Percentiles rank a stretch among this genome's conserved stretches.
Conservation (phyloP, 2,329 filamentous ascomycete genomes). For the Stagonosporopsis rhizophila region DNA sequence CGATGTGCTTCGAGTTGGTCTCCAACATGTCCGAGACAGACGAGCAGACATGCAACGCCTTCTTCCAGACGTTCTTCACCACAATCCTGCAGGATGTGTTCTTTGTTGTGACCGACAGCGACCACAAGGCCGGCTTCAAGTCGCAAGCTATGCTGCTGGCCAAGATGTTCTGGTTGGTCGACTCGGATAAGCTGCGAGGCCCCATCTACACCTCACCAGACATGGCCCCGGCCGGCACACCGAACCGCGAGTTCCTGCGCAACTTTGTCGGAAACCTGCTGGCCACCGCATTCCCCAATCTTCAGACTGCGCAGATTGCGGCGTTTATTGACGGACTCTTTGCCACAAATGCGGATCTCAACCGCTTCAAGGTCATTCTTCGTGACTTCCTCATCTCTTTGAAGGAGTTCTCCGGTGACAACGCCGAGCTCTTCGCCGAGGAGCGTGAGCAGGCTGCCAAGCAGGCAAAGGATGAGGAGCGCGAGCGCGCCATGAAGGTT, state of each 20-base stretch:
- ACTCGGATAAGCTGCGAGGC: constrained; percentile 86
- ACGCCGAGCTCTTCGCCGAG: constrained; percentile 89
- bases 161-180: constrained; percentile 96
- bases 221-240: constrained; percentile 81
- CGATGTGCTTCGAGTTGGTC: constrained; percentile 97
- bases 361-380: constrained; percentile 93
- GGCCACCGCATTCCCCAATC: constrained; percentile 89
- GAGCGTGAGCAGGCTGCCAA: constrained; percentile 92
- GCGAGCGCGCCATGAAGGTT: constrained; percentile 91
- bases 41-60: constrained; percentile 82
- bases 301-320: constrained; percentile 85
- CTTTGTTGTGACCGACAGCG: constrained; percentile 95
- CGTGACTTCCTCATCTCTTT: constrained; percentile 97
- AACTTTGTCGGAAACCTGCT: constrained; percentile 86
- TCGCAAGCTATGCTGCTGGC: constrained; percentile 93
- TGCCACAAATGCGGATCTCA: constrained; percentile 83
- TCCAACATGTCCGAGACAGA: constrained; percentile 97
- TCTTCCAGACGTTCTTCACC: constrained; percentile 98
- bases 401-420: constrained; percentile 96
- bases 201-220: constrained; percentile 82
- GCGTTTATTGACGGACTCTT: constrained; percentile 91
- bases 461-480: constrained; percentile 85
- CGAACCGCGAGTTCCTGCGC: constrained; percentile 88
- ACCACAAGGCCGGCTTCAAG: constrained; percentile 99
- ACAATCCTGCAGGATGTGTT: constrained; percentile 97